Percentiles rank a stretch among this genome's conserved stretches.
Evolutionary conservation across 163 green algal genomes (phyloP).

Genomic region (Scenedesmus sp.): DNA sequence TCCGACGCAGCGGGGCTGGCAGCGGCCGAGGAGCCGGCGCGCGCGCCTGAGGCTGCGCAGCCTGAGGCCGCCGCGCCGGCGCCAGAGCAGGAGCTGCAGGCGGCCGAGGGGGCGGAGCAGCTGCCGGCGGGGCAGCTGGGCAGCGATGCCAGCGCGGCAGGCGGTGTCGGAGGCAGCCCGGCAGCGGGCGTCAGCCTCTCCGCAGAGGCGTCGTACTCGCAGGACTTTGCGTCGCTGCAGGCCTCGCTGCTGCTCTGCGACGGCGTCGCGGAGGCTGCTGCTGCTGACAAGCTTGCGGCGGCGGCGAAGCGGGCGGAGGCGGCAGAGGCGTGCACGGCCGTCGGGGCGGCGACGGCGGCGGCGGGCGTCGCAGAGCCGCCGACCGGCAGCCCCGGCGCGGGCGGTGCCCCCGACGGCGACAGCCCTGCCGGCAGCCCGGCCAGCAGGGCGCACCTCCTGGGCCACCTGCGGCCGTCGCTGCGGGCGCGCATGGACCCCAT

Average conservation of each 20-base stretch:
- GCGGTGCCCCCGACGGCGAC: too few species aligned
- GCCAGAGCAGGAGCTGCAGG: slow-evolving; percentile 4
- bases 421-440: neutral
- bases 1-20: too few species aligned
- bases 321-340: neutral
- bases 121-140: neutral
- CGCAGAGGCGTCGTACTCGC: too few species aligned
- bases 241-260: too few species aligned
- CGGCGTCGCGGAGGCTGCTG: neutral
- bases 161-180: too few species aligned
- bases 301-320: too few species aligned
- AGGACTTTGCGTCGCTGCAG: too few species aligned
- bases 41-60: too few species aligned
- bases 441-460: neutral
- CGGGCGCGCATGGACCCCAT: neutral
- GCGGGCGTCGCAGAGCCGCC: neutral
- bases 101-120: neutral
- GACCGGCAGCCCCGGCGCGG: too few species aligned
- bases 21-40: too few species aligned
- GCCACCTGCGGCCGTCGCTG: neutral
- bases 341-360: neutral
- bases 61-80: too few species aligned
- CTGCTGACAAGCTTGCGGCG: neutral
- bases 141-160: neutral
- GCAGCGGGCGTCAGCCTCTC: too few species aligned